A percentile compares a stretch with the other conserved stretches of the same genome.
phyloP scores from a whole-genome alignment of 2,329 filamentous ascomycete genomes.

The Saccharata proteae region DNA sequence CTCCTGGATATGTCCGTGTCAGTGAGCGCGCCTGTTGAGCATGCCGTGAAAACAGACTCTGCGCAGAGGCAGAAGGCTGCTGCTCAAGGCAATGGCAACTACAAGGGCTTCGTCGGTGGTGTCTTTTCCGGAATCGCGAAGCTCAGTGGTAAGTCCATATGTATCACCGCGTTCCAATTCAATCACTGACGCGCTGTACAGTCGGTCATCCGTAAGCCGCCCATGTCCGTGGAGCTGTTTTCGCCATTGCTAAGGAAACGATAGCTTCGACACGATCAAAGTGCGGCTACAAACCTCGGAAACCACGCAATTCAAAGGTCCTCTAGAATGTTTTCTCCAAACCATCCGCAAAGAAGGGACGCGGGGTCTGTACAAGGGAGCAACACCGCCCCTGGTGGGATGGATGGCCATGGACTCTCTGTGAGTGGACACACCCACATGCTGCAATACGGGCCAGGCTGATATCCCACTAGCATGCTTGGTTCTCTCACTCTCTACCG shows the following conservation, averaged over 20 bases:
- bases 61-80: slow-evolving; percentile 18
- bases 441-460: slow-evolving; percentile 1
- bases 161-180: neutral
- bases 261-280: slow-evolving; percentile 88
- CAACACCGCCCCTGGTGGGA: slow-evolving; percentile 78
- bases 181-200: slow-evolving; percentile 17
- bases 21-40: slow-evolving; percentile 17
- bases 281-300: slow-evolving; percentile 85
- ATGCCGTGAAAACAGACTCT: slow-evolving; percentile 13
- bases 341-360: slow-evolving; percentile 80
- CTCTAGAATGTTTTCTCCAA: slow-evolving; percentile 71
- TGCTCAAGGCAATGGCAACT: slow-evolving; percentile 42
- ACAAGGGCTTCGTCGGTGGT: slow-evolving; percentile 96
- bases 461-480: slow-evolving; percentile 49
- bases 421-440: slow-evolving; percentile 21
- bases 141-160: slow-evolving; percentile 52
- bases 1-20: slow-evolving; percentile 19
- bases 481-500: slow-evolving; percentile 87
- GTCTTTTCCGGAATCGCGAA: slow-evolving; percentile 91
- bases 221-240: neutral
- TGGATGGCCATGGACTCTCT: slow-evolving; percentile 97
- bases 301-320: slow-evolving; percentile 66
- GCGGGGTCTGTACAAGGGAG: slow-evolving; percentile 83
- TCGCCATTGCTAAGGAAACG: neutral
- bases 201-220: slow-evolving; percentile 46